phyloP scores from a whole-genome alignment of 169 alveolate genomes.

The Plasmodium blacklocki region DNA sequence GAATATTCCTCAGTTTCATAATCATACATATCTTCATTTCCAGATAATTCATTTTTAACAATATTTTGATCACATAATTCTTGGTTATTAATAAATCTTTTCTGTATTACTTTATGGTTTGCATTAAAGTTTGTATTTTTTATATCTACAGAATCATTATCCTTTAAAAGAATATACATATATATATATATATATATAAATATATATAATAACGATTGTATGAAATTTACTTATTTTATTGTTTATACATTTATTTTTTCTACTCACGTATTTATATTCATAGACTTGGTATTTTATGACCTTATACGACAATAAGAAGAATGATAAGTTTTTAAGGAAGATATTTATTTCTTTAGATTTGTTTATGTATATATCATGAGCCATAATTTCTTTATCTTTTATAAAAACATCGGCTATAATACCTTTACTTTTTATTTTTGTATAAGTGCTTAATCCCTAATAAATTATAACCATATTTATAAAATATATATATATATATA shows the following conservation, averaged over 20 bases:
- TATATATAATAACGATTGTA: neutral
- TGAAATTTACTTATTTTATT: neutral
- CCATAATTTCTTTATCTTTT: constrained; percentile 45
- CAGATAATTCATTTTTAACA: constrained; percentile 33
- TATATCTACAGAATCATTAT: constrained; percentile 21
- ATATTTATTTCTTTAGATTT: constrained; percentile 40
- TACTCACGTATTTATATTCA: constrained; percentile 37
- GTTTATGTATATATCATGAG: constrained; percentile 50
- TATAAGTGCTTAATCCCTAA: constrained; percentile 60
- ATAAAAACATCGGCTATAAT: constrained; percentile 57
- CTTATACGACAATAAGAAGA: constrained; percentile 47
- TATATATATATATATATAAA: neutral
- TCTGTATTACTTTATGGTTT: constrained; percentile 28
- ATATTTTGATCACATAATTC: constrained; percentile 45
- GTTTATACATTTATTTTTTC: neutral
- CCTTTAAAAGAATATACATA: constrained; percentile 6
- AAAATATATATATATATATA: constrained; percentile 7
- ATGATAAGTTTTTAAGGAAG: constrained; percentile 44
- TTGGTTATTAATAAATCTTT: constrained; percentile 36
- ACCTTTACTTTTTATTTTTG: constrained; percentile 60
- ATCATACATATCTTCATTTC: constrained; percentile 26
- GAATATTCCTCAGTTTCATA: neutral
- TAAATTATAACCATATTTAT: constrained; percentile 10
- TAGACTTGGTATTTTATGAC: constrained; percentile 53
- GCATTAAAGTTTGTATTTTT: constrained; percentile 20